Evolutionary conservation across 345 rosid species (phyloP), one percentile per base, ranked within the genome.

Genomic region (Lepidium sativum): DNA sequence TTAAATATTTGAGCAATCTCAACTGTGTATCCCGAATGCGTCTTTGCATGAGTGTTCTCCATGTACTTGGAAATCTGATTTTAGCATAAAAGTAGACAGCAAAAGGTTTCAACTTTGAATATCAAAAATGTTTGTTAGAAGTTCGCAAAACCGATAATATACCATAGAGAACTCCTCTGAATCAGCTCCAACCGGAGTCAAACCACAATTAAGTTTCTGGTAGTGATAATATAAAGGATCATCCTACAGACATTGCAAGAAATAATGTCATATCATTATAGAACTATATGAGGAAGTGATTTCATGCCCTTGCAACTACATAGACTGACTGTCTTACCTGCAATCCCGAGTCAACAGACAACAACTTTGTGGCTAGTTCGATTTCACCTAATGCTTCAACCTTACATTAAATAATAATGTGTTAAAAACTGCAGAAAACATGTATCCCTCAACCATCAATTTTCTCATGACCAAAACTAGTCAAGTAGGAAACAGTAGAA

Each of bases 321-420:
- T 20, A 71, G 58, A 63, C 27, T 44, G 62, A 27, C 50, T 50
- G 44, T 10, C 38, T 42, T 80, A 85, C 98, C 96, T 80, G 79
- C 63, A 75, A 60, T 44, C 72, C 64, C 11, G 54, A 49, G 58
- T 80, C 83, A 61, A 79, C 78, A 48, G 72, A 75, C 77, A 92
- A 75, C 77, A 92, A 76, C 80, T 84, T 89, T 13, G 95, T 80
- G n/a, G 98, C 98, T 51, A 89, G 74, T 74, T 87, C 91, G 51
- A 92, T 89, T 77, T 92, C 95, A 40, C 84, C 92, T 41, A 85
- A 79, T n/a, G 95, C 91, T 81, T 92, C 95, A 75, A 92, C 95
- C 94, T 86, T 71, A 65, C 69, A 74, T 41, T 15, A 69, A 9
- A 37, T 9, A 72, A 63, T 55, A 41, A 79, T 62, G 42, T 51